Evolutionary conservation across 2,329 filamentous ascomycete genomes (phyloP).

Genomic region (Colletotrichum neosansevieriae): DNA sequence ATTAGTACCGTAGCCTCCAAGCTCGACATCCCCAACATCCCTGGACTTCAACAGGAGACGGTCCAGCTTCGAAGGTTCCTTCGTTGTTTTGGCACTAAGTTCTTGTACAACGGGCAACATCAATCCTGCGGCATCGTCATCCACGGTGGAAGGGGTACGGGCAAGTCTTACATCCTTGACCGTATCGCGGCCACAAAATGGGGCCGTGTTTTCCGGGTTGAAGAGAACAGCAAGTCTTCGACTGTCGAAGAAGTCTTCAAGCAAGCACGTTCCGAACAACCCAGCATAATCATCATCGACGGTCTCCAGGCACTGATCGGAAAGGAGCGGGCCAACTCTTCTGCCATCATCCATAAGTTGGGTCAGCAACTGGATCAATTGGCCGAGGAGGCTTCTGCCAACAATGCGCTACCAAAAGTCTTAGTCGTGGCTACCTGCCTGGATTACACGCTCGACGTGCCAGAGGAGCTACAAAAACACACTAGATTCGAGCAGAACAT

Average conservation of each 20-base stretch:
- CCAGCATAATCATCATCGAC: slow-evolving; percentile 85
- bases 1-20: slow-evolving; percentile 39
- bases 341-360: slow-evolving; percentile 63
- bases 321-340: slow-evolving; percentile 66
- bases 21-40: slow-evolving; percentile 68
- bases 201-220: slow-evolving; percentile 75
- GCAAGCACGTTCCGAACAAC: slow-evolving; percentile 75
- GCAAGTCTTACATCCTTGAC: slow-evolving; percentile 82
- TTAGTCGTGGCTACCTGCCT: slow-evolving; percentile 80
- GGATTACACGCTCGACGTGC: slow-evolving; percentile 79
- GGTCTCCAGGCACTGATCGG: slow-evolving; percentile 78
- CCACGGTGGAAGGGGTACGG: slow-evolving; percentile 85
- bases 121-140: slow-evolving; percentile 74
- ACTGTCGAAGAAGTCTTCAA: slow-evolving; percentile 77
- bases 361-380: slow-evolving; percentile 69
- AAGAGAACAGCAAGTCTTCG: slow-evolving; percentile 66
- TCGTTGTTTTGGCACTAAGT: slow-evolving; percentile 61
- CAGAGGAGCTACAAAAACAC: slow-evolving; percentile 73
- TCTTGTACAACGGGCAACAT: slow-evolving; percentile 47
- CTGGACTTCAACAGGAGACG: slow-evolving; percentile 73
- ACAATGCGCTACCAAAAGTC: slow-evolving; percentile 64
- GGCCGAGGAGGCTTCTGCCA: slow-evolving; percentile 52
- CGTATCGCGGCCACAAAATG: slow-evolving; percentile 76
- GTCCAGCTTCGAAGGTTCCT: slow-evolving; percentile 74
- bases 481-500: slow-evolving; percentile 77